Evolutionary conservation across 768 basidiomycete genomes (phyloP), one percentile per base, ranked within the genome.

Genomic region (Pisolithus microcarpus): DNA sequence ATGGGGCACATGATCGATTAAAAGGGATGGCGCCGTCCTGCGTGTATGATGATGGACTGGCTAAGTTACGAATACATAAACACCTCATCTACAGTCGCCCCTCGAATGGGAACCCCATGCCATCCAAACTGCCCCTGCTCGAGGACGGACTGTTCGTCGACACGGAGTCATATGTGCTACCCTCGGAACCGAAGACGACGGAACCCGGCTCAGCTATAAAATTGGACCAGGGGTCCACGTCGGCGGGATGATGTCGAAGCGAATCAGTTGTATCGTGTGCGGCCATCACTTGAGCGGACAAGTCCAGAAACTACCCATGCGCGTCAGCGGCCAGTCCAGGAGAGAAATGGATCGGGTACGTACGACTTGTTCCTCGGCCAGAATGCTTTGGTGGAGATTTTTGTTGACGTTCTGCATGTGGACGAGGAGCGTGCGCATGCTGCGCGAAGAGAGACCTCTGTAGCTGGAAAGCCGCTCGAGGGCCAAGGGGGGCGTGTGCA

Each of bases 361-460:
- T 56, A 84, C 85, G 58, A 71, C 70, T 50, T 77, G 72, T 57
- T 87, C 84, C 58, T 84, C 82, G 10, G 64, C 66, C 3, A 75
- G 58, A 1, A 75, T 81, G 53, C 72, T 70, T 18, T 69, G 58
- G 59, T 83, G 77, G 31, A 82, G 68, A 15, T 75, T 71, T 50
- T 73, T 70, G 43, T 76, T 75, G 3, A 69, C 72, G 39, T 78
- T 75, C 54, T 86, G 78, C 78, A 85, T 83, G 58, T 87, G 82
- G 2, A 86, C 81, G 7, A 87, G 73, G 46, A 87, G 70, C 0
- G 83, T 86, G 58, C 85, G 73, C 38, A 87, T 81, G 1, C 84
- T 85, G 24, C 78, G 75, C 55, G 77, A 85, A 54, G 70, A 78
- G 31, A 87, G 60, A 0, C 82, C 84, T 3, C 74, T 71, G 58